phyloP scores from a whole-genome alignment of 805 yeast genomes.

The Candida cerambycidarum region DNA sequence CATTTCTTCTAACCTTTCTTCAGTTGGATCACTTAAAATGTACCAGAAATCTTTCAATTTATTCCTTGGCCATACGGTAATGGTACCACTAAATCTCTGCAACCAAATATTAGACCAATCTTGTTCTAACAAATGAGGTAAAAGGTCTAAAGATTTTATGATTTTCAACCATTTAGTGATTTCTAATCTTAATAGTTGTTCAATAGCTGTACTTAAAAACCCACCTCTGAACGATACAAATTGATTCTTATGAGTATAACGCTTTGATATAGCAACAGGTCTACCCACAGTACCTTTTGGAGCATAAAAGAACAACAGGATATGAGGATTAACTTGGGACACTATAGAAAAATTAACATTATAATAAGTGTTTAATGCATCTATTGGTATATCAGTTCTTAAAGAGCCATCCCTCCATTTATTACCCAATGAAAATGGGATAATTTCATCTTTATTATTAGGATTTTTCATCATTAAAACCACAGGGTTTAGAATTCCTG shows the following conservation, averaged over 20 bases:
- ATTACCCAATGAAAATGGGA: conserved; percentile 71
- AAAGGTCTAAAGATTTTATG: conserved; percentile 60
- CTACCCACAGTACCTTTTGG: conserved; percentile 80
- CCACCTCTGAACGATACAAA: conserved; percentile 66
- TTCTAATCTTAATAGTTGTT: conserved; percentile 68
- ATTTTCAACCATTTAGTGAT: conserved; percentile 75
- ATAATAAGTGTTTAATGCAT: conserved; percentile 69
- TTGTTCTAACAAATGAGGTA: conserved; percentile 68
- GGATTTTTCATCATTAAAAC: conserved; percentile 67
- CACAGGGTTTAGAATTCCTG: conserved; percentile 78
- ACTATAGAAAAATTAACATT: conserved; percentile 76
- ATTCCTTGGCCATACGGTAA: conserved; percentile 75
- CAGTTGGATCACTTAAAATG: conserved; percentile 68
- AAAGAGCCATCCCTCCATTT: conserved; percentile 80
- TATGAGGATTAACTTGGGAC: conserved; percentile 83
- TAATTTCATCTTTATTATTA: conserved; percentile 34
- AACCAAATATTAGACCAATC: conserved; percentile 81
- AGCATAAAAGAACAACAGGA: conserved; percentile 70
- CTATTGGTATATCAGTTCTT: conserved; percentile 76
- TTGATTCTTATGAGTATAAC: conserved; percentile 35
- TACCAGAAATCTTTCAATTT: conserved; percentile 57
- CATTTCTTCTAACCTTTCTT: conserved; percentile 53
- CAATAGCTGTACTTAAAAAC: conserved; percentile 68
- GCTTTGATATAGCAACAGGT: conserved; percentile 60
- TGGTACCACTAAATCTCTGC: conserved; percentile 71